These are phyloP conservation scores for Lagenidium sp. DNA, from an alignment of 352 stramenopile species.

Conservation along the genomic window DNA sequence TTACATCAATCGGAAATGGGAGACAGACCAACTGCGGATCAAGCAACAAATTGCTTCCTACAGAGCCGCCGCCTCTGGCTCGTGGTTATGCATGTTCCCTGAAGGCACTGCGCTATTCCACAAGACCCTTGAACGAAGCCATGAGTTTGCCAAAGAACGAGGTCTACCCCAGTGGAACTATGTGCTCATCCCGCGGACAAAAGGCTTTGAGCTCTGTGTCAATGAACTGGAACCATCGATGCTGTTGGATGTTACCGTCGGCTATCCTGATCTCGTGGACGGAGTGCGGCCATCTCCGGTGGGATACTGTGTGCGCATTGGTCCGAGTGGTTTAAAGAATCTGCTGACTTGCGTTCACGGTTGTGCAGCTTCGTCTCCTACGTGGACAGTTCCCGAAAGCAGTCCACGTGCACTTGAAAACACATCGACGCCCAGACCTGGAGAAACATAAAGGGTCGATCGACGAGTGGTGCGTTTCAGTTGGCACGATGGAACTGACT, in stretches of 20 bases:
- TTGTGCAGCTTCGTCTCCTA: conserved; percentile 43
- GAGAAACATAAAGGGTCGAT: conserved; percentile 34
- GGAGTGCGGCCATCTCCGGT: conserved; percentile 64
- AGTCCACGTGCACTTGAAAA: conserved; percentile 66
- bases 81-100: conserved; percentile 73
- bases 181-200: conserved; percentile 53
- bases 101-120: conserved; percentile 69
- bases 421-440: conserved; percentile 37
- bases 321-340: no score
- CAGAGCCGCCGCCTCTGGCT: conserved; percentile 27
- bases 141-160: conserved; percentile 41
- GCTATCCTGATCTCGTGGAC: conserved; percentile 60
- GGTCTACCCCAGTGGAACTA: conserved; percentile 46
- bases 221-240: conserved; percentile 55
- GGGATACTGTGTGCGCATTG: no score
- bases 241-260: conserved; percentile 68
- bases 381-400: conserved; percentile 55
- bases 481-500: no score
- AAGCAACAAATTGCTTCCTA: conserved; percentile 40
- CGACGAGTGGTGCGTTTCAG: conserved; percentile 31
- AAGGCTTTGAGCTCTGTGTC: conserved; percentile 60
- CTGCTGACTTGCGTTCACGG: background rate
- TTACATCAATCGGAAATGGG: conserved; percentile 66
- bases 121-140: conserved; percentile 50
- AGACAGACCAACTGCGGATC: conserved; percentile 47